Base-by-base conservation (phyloP, 2,329 filamentous ascomycete species). In the Pseudogymnoascus sp. region DNA sequence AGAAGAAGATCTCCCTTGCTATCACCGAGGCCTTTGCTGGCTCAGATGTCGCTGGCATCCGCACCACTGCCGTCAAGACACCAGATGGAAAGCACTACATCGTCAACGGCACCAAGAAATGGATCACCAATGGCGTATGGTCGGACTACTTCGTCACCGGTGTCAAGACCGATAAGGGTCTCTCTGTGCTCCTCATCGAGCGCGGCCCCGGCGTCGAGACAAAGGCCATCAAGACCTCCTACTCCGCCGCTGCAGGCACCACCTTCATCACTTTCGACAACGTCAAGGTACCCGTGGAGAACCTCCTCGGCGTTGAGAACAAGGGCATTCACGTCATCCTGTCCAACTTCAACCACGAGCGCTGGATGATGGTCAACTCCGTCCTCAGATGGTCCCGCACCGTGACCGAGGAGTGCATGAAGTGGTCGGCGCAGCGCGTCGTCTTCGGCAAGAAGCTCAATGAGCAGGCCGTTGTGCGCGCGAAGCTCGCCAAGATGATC, bases 401-500 rank as follows among this genome's bases (percentile, higher is more conserved):
- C 1, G 83, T 93, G 12, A 86, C 91, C 11, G 90, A 96, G 74
- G 91, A 96, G 73, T 93, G 87, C 70, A 78, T 96, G 66, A 95
- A 95, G 75, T 96, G 92, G 91, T 82, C 87, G 33, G 91, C 95
- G 78, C 92, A 96, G 77, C 87, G 91, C 60, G 81, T 92, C 26
- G 90, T 96, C 67, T 95, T 95, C 73, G 85, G 85, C 72, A 93
- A 93, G 80, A 87, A 87, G 28, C 81, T 96, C 41, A 88, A 93
- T 68, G 87, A 91, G 71, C 90, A 96, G 72, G 89, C 91, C 24
- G 89, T 91, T 50, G 93, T 96, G 70, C 83, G 88, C 19, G 87
- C 90, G 71, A 96, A 96, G 86, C 84, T 96, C 63, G 91, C 91
- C 65, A 90, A 90, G 73, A 95, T 96, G 90, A 95, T 96, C 68